Conservation (phyloP, 225 moss, liverwort and hornwort species). For the Ulota crispa region DNA sequence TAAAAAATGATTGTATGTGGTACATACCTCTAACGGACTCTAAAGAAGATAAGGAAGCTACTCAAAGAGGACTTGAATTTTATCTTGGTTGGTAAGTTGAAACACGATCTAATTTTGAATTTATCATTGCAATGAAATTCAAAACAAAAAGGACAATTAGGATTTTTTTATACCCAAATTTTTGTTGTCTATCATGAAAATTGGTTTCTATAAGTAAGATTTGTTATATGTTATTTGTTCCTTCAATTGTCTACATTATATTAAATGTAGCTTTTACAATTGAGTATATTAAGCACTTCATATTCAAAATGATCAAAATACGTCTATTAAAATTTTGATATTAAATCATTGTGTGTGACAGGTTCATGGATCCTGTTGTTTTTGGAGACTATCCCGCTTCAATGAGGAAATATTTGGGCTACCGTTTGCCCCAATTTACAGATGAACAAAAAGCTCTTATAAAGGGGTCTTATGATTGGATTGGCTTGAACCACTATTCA, state of each 20-base stretch:
- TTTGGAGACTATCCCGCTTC: slow-evolving; percentile 76
- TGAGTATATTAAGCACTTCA: fast-evolving
- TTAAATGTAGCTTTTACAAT: fast-evolving
- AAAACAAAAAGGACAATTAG: too few relatives aligned
- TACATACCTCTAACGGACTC: slow-evolving; percentile 63
- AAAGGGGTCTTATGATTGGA: slow-evolving; percentile 64
- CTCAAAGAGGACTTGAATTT: slow-evolving; percentile 62
- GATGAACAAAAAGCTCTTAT: slow-evolving; percentile 39
- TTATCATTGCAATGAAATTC: fast-evolving
- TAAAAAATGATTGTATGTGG: slow-evolving; percentile 81
- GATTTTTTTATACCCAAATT: too few relatives aligned
- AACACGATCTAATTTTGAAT: fast-evolving
- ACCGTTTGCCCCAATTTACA: slow-evolving; percentile 57
- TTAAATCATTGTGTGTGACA: not conserved
- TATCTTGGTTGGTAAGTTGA: slow-evolving; percentile 70
- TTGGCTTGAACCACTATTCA: slow-evolving; percentile 81
- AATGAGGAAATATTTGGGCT: slow-evolving; percentile 60
- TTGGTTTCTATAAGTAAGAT: too few relatives aligned
- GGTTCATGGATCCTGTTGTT: slow-evolving; percentile 77
- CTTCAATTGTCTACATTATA: too few relatives aligned
- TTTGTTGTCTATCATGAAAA: too few relatives aligned
- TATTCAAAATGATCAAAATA: not conserved
- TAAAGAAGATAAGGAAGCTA: slow-evolving; percentile 52
- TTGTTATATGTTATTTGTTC: too few relatives aligned
- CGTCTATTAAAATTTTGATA: not conserved